These are phyloP conservation scores for Colletotrichum liriopes DNA, from an alignment of 2,329 filamentous ascomycete genomes.

Conservation along the genomic window DNA sequence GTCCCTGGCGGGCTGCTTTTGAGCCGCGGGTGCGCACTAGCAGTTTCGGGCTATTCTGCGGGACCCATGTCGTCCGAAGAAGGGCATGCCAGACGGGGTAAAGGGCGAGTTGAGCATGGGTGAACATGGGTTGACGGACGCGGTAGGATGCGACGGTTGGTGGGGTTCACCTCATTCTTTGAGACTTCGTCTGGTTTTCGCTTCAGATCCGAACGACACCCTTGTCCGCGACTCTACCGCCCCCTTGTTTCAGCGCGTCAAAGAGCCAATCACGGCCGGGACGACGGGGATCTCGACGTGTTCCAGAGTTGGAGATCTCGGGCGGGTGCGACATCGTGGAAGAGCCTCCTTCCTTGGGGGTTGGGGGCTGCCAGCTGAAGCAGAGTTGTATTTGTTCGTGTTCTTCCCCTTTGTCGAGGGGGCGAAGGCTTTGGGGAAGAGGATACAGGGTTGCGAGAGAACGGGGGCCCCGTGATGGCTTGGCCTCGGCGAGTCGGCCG, in stretches of 20 bases:
- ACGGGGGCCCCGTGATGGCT: neutral
- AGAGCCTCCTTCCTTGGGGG: neutral
- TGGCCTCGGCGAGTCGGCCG: slow-evolving; percentile 20
- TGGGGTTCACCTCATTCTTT: slow-evolving; percentile 17
- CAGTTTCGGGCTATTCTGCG: slow-evolving; percentile 11
- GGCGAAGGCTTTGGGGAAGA: neutral
- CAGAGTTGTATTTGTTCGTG: neutral
- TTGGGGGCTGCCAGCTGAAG: neutral
- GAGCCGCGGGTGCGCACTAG: slow-evolving; percentile 19
- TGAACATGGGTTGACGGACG: neutral
- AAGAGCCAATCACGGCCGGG: slow-evolving; percentile 4
- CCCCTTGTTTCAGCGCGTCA: slow-evolving; percentile 26
- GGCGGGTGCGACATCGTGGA: slow-evolving; percentile 25
- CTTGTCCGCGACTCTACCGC: slow-evolving; percentile 9
- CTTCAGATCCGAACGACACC: slow-evolving; percentile 31
- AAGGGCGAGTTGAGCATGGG: neutral
- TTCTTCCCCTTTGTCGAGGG: neutral
- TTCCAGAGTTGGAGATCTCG: slow-evolving; percentile 28
- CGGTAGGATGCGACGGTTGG: slow-evolving; percentile 15
- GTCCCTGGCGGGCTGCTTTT: slow-evolving; percentile 30
- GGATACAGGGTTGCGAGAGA: neutral
- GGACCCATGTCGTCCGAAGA: slow-evolving; percentile 26
- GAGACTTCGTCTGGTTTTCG: slow-evolving; percentile 1
- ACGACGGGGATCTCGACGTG: neutral
- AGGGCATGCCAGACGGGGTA: neutral